A percentile compares a stretch with the other conserved stretches of the same genome.
These are phyloP conservation scores for Melampsora larici-populina DNA, from an alignment of 1,284 basidiomycete genomes.

Conservation along the genomic window DNA sequence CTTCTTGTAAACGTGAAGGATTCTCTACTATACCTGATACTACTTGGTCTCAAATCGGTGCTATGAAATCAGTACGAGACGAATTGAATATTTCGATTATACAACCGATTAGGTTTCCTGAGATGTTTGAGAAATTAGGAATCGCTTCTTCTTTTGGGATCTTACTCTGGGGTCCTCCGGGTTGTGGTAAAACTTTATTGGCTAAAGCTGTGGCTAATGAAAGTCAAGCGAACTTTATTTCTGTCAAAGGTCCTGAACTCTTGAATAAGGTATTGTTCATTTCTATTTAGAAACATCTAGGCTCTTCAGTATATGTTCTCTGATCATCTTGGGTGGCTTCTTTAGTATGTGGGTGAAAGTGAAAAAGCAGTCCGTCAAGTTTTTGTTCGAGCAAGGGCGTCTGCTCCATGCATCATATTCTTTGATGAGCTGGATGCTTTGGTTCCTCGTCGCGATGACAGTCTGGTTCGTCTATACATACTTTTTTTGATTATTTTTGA, in stretches of 20 bases:
- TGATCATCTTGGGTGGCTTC: background rate
- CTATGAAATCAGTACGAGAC: slow-evolving; percentile 75
- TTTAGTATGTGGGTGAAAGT: slow-evolving; percentile 92
- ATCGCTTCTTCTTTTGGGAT: slow-evolving; percentile 85
- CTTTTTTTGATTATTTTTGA: background rate
- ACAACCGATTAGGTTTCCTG: slow-evolving; percentile 84
- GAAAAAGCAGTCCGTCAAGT: slow-evolving; percentile 92
- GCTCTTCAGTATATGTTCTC: background rate
- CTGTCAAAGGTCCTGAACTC: slow-evolving; percentile 92
- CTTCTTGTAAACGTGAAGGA: slow-evolving; percentile 93
- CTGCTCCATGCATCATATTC: slow-evolving; percentile 84
- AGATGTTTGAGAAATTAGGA: slow-evolving; percentile 80
- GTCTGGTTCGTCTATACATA: slow-evolving; percentile 61
- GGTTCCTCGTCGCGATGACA: slow-evolving; percentile 88
- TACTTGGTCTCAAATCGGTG: slow-evolving; percentile 93
- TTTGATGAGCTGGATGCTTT: slow-evolving; percentile 96
- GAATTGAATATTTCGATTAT: slow-evolving; percentile 97
- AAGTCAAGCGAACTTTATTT: slow-evolving; percentile 89
- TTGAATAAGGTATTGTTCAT: slow-evolving; percentile 74
- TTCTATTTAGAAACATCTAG: background rate
- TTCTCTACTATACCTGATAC: slow-evolving; percentile 95
- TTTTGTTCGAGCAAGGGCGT: slow-evolving; percentile 80
- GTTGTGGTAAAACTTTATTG: slow-evolving; percentile 91
- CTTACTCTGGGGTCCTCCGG: slow-evolving; percentile 95
- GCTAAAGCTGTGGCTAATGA: slow-evolving; percentile 98